phyloP scores from a whole-genome alignment of 129 eudicot species.

The Flaveria ramosissima region DNA sequence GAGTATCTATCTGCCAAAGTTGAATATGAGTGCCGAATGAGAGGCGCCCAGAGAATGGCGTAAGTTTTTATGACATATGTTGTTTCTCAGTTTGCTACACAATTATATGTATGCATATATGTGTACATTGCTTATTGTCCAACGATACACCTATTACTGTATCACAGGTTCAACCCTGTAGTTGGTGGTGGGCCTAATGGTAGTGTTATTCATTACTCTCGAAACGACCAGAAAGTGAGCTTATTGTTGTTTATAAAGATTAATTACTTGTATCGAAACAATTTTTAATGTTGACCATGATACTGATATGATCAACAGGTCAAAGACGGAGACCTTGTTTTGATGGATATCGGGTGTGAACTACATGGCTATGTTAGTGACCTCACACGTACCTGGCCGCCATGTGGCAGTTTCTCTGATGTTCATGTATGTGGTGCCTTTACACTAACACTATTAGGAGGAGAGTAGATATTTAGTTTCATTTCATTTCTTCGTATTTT shows the following conservation, averaged over 20 bases:
- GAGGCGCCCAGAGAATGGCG: slow-evolving; percentile 99
- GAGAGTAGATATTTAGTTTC: slow-evolving; percentile 11
- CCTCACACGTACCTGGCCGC: slow-evolving; percentile 98
- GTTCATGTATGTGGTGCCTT: slow-evolving; percentile 59
- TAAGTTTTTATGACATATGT: slow-evolving; percentile 32
- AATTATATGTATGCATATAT: neutral
- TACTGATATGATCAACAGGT: slow-evolving; percentile 44
- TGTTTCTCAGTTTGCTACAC: neutral
- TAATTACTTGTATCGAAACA: slow-evolving; percentile 23
- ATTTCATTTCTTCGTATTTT: neutral
- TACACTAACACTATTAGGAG: slow-evolving; percentile 16
- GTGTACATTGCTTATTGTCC: slow-evolving; percentile 1
- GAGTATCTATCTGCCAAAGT: slow-evolving; percentile 79
- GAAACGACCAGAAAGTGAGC: slow-evolving; percentile 94
- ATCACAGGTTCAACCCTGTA: slow-evolving; percentile 85
- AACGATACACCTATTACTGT: slow-evolving; percentile 11
- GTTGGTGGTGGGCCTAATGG: slow-evolving; percentile 98
- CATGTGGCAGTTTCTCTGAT: slow-evolving; percentile 74
- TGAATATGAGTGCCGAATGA: slow-evolving; percentile 84
- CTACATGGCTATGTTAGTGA: slow-evolving; percentile 97
- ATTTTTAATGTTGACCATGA: neutral
- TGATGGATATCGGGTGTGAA: slow-evolving; percentile 97
- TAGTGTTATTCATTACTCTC: slow-evolving; percentile 92
- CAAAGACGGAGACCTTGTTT: slow-evolving; percentile 73
- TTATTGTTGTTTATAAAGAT: slow-evolving; percentile 1